Percentiles rank a stretch among this genome's conserved stretches.
phyloP scores from a whole-genome alignment of 345 rosid genomes.

The Anacardium occidentale region DNA sequence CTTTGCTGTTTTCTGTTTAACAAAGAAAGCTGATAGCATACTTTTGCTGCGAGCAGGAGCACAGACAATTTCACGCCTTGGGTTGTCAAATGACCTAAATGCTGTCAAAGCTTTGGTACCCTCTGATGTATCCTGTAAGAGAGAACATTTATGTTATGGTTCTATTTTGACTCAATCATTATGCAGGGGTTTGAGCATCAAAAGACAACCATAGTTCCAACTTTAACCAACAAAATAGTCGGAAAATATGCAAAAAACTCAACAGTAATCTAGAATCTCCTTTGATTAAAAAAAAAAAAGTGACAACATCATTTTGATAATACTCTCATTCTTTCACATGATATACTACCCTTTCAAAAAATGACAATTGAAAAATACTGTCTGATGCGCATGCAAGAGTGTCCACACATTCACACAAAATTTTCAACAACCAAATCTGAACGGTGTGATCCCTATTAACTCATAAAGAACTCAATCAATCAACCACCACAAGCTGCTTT shows the following conservation, averaged over 20 bases:
- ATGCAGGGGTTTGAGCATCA: not conserved
- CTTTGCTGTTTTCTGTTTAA: constrained; percentile 65
- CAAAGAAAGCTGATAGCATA: constrained; percentile 82
- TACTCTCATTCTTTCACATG: not conserved
- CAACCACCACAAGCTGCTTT: not conserved
- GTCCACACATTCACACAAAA: not conserved
- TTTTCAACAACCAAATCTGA: constrained; percentile 1
- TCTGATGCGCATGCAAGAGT: not conserved
- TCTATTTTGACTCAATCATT: not conserved
- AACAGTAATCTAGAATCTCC: not conserved
- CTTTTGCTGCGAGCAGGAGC: constrained; percentile 79
- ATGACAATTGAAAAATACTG: not conserved
- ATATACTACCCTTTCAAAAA: not conserved
- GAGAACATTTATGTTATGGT: constrained; percentile 15
- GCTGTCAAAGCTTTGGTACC: constrained; percentile 52
- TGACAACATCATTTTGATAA: not conserved
- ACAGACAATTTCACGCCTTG: constrained; percentile 53
- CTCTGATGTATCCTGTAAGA: constrained; percentile 61
- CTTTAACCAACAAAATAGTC: not conserved
- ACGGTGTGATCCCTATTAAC: not conserved
- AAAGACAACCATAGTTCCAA: not conserved
- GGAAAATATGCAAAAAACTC: not conserved
- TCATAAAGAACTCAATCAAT: not conserved
- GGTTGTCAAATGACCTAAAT: constrained; percentile 68
- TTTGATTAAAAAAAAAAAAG: too few relatives aligned